Percentiles rank a stretch among this genome's conserved stretches.
phyloP scores from a whole-genome alignment of 164 flowering plant genomes.

The Warburgia ugandensis region DNA sequence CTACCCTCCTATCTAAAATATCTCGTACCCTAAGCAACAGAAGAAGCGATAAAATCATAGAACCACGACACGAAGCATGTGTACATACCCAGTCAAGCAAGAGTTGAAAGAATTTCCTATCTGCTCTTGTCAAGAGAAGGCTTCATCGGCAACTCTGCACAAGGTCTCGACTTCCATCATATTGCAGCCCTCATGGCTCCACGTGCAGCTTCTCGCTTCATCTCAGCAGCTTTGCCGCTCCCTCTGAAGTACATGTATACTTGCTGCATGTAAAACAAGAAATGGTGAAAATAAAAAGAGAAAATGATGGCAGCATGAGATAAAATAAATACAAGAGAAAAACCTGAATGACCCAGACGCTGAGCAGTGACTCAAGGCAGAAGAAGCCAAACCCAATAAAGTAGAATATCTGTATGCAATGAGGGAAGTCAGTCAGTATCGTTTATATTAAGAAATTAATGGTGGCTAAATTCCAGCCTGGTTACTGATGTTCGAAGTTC shows the following conservation, averaged over 20 bases:
- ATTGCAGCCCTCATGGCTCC: constrained; percentile 63
- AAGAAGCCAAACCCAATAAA: constrained; percentile 80
- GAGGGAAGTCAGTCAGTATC: no score
- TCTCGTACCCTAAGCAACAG: neutral
- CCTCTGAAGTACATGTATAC: constrained; percentile 93
- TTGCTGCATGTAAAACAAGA: constrained; percentile 46
- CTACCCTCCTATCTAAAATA: neutral
- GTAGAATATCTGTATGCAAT: constrained; percentile 96
- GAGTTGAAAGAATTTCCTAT: neutral
- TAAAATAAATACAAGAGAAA: neutral
- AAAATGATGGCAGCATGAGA: neutral
- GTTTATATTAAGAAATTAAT: no score
- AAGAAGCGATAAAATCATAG: neutral
- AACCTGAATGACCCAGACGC: constrained; percentile 98
- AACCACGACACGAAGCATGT: constrained; percentile 1
- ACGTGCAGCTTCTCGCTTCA: constrained; percentile 67
- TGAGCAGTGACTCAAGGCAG: constrained; percentile 62
- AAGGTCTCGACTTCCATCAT: constrained; percentile 8
- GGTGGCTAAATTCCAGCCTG: no score
- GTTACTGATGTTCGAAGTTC: no score
- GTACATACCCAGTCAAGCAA: neutral
- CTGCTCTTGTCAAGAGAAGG: constrained; percentile 1
- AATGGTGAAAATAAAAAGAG: neutral
- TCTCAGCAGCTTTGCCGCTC: constrained; percentile 72
- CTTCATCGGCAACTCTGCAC: constrained; percentile 6